Evolutionary conservation across 805 yeast species (phyloP).

Genomic region (Phaffomyces antillensis): DNA sequence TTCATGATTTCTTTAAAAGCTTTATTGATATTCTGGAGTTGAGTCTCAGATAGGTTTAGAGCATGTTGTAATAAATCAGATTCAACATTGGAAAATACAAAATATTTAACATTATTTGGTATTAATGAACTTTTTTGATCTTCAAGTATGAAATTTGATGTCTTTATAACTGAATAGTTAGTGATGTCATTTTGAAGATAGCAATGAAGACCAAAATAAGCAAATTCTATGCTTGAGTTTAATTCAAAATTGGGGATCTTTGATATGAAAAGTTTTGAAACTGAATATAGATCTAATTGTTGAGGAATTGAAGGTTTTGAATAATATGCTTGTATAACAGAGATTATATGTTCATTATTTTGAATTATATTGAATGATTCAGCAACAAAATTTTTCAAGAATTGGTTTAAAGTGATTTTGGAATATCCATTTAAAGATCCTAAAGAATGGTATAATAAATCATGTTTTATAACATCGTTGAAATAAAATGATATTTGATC

Average conservation of each 20-base stretch:
- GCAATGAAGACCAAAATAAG: constrained; percentile 6
- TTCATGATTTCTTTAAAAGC: neutral
- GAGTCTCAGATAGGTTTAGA: neutral
- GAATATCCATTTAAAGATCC: neutral
- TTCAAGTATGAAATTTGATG: neutral
- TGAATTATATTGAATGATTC: constrained; percentile 1
- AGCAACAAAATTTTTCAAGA: constrained; percentile 2
- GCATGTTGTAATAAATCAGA: constrained; percentile 5
- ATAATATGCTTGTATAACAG: constrained; percentile 7
- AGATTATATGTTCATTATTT: constrained; percentile 1
- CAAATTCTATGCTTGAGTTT: neutral
- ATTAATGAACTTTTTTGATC: constrained; percentile 1
- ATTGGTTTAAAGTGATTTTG: neutral
- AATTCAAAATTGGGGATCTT: neutral
- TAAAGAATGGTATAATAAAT: constrained; percentile 3
- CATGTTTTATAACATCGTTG: constrained; percentile 1
- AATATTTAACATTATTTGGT: constrained; percentile 4
- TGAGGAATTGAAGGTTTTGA: constrained; percentile 1
- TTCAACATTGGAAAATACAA: constrained; percentile 4
- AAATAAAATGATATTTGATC: constrained; percentile 5
- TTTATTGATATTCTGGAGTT: neutral
- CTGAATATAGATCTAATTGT: constrained; percentile 2
- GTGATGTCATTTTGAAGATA: constrained; percentile 7
- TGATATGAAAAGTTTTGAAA: constrained; percentile 3
- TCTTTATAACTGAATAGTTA: constrained; percentile 3